Percentiles rank a stretch among this genome's conserved stretches.
Conservation (phyloP, 371 early-diverging fungal genomes). For the Rhizopus stolonifer region DNA sequence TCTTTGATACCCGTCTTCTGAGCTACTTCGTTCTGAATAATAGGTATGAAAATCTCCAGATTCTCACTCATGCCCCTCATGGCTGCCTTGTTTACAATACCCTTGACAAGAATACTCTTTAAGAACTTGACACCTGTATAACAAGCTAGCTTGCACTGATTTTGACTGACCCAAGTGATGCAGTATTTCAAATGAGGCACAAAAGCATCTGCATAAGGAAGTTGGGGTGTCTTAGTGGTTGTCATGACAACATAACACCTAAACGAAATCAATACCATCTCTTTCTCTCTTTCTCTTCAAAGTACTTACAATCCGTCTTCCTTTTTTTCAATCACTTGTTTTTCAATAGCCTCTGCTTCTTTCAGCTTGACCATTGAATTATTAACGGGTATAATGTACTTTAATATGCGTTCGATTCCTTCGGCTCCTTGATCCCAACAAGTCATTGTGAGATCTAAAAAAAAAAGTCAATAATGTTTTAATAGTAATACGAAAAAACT, state of each 20-base stretch:
- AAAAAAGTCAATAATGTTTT: too few relatives aligned
- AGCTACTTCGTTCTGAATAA: constrained; percentile 26
- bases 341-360: constrained; percentile 60
- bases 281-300: neutral
- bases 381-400: constrained; percentile 54
- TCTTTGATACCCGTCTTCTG: neutral
- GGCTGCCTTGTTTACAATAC: constrained; percentile 46
- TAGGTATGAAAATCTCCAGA: constrained; percentile 26
- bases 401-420: constrained; percentile 42
- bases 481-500: too few relatives aligned
- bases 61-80: constrained; percentile 45
- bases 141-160: constrained; percentile 47
- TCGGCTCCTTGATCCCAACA: constrained; percentile 36
- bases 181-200: constrained; percentile 59
- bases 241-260: constrained; percentile 46
- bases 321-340: constrained; percentile 47
- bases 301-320: constrained; percentile 49
- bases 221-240: constrained; percentile 44
- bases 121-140: constrained; percentile 56
- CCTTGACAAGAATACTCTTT: constrained; percentile 57
- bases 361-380: constrained; percentile 56
- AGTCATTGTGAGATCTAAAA: constrained; percentile 48
- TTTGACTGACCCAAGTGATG: constrained; percentile 47
- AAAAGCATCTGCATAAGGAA: constrained; percentile 65
- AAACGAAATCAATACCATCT: constrained; percentile 15